Evolutionary conservation across 2,329 filamentous ascomycete genomes (phyloP), one percentile per base, ranked within the genome.

Genomic region (Emergomyces africanus): DNA sequence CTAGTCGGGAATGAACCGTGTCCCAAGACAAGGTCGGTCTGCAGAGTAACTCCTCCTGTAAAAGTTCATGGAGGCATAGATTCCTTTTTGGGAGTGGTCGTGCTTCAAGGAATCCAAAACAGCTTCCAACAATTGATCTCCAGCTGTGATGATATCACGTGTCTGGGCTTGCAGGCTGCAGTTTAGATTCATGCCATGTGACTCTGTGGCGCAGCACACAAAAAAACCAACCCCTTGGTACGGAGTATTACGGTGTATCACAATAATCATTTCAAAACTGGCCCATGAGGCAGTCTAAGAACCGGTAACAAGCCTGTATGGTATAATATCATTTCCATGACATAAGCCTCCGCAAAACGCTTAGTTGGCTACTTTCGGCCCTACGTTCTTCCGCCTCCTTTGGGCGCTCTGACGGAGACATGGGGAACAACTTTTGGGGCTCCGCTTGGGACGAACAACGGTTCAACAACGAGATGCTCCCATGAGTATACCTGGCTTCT

Each of bases 341-440:
- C 37, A 28, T 55, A 30, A 42, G n/a, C 25, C 28, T 18, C 0
- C 5, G n/a, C 8, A 1, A 20, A 20, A 49, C 4, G 55, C 42
- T 48, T 37, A 48, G 18, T 14, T 57, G 55, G 55, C 55, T 57
- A 49, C 44, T 57, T n/a, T 57, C 55, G 30, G 55, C 28, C 15
- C 15, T 9, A 48, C n/a, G 9, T 57, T 57, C 10, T 14, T 37
- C 55, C 55, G 55, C 6, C 5, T 10, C 55, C 42, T 14, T 9
- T 14, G 42, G n/a, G n/a, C n/a, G 42, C 42, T 46, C 3, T 9
- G 18, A n/a, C 18, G n/a, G 41, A 18, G 15, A 6, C 18, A 25
- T 10, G 14, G 18, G 30, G 30, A 30, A 51, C 30, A 20, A 37
- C 28, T 18, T 39, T 39, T 15, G 28, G 28, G 4, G 25, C n/a